A percentile compares a stretch with the other conserved stretches of the same genome.
Conservation (phyloP, 73 alveolate species). For the Stentor coeruleus region DNA sequence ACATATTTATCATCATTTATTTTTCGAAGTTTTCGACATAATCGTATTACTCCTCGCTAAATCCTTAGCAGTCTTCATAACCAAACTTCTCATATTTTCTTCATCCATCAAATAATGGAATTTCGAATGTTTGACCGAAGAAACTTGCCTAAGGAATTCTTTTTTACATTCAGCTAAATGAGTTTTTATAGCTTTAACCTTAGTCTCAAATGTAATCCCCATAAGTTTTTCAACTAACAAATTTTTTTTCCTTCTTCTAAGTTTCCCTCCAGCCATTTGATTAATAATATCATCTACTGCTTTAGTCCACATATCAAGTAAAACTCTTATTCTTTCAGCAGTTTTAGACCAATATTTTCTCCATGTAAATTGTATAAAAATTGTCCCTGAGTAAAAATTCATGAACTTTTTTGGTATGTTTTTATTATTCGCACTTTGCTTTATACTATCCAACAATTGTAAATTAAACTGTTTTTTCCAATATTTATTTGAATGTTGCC, state of each 20-base stretch:
- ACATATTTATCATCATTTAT: too few species aligned
- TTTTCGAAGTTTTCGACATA: too few species aligned
- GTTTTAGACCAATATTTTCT: background rate
- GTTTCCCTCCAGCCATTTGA: background rate
- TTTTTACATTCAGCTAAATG: background rate
- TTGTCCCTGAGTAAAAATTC: background rate
- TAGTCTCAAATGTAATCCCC: background rate
- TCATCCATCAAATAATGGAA: too few species aligned
- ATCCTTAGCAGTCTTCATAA: too few species aligned
- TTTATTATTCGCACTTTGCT: too few species aligned
- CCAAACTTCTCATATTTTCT: too few species aligned
- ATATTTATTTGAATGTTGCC: background rate
- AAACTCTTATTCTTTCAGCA: background rate
- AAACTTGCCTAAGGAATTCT: too few species aligned
- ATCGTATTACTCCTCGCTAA: too few species aligned
- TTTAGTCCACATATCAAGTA: background rate
- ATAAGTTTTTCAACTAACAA: background rate
- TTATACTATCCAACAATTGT: too few species aligned
- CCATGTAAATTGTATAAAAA: background rate
- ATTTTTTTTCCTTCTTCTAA: background rate
- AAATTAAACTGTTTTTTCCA: background rate
- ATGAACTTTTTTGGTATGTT: background rate
- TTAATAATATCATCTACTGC: background rate
- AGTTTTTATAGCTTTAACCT: too few species aligned
- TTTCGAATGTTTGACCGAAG: too few species aligned